These are phyloP conservation scores for Rhizophora mangle DNA, from an alignment of 345 rosid genomes.

Conservation along the genomic window DNA sequence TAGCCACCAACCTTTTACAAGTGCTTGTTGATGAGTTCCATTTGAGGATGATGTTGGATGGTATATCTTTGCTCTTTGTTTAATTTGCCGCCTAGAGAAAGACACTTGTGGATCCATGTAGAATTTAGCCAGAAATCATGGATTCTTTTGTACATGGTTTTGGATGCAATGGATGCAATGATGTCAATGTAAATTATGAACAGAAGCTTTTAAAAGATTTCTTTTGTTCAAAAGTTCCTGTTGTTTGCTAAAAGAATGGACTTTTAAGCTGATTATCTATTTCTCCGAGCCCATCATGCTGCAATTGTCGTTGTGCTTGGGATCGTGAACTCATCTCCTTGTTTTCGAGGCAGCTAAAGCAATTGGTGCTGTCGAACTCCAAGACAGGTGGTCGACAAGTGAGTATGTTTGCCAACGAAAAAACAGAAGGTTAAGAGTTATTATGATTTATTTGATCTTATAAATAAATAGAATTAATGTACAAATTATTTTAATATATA, in stretches of 20 bases:
- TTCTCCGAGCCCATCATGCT: background rate
- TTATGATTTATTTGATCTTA: no score
- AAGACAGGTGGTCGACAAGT: no score
- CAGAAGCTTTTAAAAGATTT: background rate
- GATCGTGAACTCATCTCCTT: no score
- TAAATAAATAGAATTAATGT: no score
- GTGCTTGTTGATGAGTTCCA: background rate
- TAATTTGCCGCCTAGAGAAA: slow-evolving; percentile 10
- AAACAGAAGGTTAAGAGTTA: no score
- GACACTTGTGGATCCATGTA: background rate
- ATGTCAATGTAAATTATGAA: background rate
- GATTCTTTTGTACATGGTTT: no score
- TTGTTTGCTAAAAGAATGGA: background rate
- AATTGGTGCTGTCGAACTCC: no score
- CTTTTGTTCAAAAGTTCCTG: background rate
- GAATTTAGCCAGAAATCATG: background rate
- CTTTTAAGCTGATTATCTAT: background rate
- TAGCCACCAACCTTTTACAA: slow-evolving; percentile 19
- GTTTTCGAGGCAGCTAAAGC: no score
- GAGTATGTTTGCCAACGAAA: no score
- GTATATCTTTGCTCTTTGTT: slow-evolving; percentile 10
- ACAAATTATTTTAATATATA: no score
- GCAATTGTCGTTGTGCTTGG: background rate
- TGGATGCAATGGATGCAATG: background rate
- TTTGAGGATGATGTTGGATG: slow-evolving; percentile 3